phyloP scores from a whole-genome alignment of 129 eudicot genomes.

The Deinandra increscens region DNA sequence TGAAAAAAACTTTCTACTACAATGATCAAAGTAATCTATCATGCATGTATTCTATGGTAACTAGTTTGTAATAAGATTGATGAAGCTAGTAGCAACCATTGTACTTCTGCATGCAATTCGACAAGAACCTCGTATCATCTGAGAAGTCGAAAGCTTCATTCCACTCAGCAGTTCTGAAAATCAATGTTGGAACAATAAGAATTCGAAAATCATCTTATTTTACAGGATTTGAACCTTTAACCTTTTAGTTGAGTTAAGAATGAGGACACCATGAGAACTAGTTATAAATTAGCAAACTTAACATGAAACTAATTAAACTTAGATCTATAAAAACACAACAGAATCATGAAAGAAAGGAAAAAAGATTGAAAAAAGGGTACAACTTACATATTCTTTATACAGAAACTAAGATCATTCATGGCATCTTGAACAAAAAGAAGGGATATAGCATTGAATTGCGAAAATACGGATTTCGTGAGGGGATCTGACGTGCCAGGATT shows the following conservation, averaged over 20 bases:
- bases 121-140: constrained; percentile 46
- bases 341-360: neutral
- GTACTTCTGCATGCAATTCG: constrained; percentile 41
- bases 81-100: constrained; percentile 35
- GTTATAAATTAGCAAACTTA: neutral
- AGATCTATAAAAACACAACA: neutral
- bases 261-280: neutral
- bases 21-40: no score
- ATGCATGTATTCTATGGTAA: no score
- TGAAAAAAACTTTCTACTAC: no score
- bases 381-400: constrained; percentile 59
- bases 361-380: neutral
- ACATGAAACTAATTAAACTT: neutral
- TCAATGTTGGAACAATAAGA: constrained; percentile 9
- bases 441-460: constrained; percentile 42
- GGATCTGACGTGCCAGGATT: constrained; percentile 34
- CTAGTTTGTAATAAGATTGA: neutral
- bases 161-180: constrained; percentile 74
- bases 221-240: no score
- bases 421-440: constrained; percentile 34
- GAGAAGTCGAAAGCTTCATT: constrained; percentile 70
- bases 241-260: no score
- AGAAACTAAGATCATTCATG: constrained; percentile 36
- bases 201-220: neutral
- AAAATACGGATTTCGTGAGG: constrained; percentile 33